These are phyloP conservation scores for Raphanus hybrid DNA, from an alignment of 441 rosid species.

Conservation along the genomic window DNA sequence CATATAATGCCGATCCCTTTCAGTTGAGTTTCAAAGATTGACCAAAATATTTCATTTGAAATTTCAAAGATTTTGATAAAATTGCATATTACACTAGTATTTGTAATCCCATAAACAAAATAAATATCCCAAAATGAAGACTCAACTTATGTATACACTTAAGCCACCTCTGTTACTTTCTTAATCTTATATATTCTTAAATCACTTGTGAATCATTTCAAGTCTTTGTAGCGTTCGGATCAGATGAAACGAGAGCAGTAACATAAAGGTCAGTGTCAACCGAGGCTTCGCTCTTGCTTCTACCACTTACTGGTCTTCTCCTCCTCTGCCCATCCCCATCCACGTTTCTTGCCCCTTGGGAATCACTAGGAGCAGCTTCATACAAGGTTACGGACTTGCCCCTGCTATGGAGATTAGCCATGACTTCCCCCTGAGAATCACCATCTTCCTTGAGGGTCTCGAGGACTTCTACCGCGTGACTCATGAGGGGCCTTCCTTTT, in stretches of 20 bases:
- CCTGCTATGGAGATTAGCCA: conserved; percentile 47
- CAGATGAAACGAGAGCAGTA: conserved; percentile 13
- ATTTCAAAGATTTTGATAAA: conserved; percentile 10
- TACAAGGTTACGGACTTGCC: conserved; percentile 53
- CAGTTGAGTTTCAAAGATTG: conserved; percentile 32
- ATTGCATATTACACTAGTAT: conserved; percentile 31
- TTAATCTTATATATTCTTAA: background rate
- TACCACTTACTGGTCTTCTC: conserved; percentile 38
- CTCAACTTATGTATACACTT: conserved; percentile 37
- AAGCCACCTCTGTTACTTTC: background rate
- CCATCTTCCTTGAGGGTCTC: conserved; percentile 59
- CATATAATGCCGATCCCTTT: conserved; percentile 9
- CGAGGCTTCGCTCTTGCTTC: conserved; percentile 14
- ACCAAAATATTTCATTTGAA: conserved; percentile 19
- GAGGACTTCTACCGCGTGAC: conserved; percentile 80
- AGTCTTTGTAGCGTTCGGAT: conserved; percentile 34
- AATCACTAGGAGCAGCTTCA: conserved; percentile 60
- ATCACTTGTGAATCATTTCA: conserved; percentile 17
- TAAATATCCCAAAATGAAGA: conserved; percentile 39
- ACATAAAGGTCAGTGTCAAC: conserved; percentile 29
- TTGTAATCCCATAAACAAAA: conserved; percentile 28
- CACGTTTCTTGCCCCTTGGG: conserved; percentile 41
- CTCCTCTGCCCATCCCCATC: conserved; percentile 41
- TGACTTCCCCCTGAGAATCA: conserved; percentile 46
- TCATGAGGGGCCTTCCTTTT: conserved; percentile 94